These are phyloP conservation scores for Aegilops sharonensis DNA, from an alignment of 176 grass and related monocot genomes.

Conservation along the genomic window DNA sequence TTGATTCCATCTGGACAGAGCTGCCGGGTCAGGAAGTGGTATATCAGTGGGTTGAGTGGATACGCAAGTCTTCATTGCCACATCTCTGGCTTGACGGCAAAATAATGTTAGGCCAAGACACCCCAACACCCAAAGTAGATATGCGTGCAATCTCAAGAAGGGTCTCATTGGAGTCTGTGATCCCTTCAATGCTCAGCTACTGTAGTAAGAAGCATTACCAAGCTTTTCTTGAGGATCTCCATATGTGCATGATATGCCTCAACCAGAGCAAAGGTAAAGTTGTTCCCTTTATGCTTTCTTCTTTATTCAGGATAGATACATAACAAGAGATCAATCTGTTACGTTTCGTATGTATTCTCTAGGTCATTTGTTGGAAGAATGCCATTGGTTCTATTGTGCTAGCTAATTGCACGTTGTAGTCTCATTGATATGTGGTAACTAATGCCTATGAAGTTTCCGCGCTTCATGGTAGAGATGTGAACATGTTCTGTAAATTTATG, in stretches of 20 bases:
- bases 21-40: conserved; percentile 46
- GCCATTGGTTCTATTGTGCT: background rate
- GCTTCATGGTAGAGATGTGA: background rate
- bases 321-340: background rate
- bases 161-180: conserved; percentile 28
- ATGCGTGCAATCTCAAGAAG: conserved; percentile 35
- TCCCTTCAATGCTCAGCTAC: conserved; percentile 46
- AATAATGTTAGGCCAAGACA: conserved; percentile 31
- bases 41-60: conserved; percentile 63
- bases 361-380: background rate
- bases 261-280: conserved; percentile 28
- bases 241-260: conserved; percentile 48
- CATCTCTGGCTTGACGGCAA: conserved; percentile 39
- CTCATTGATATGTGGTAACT: background rate
- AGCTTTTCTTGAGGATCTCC: conserved; percentile 47
- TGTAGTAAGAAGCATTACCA: conserved; percentile 31
- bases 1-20: conserved; percentile 49
- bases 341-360: background rate
- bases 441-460: background rate
- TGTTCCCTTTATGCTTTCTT: background rate
- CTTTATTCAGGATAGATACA: background rate
- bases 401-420: background rate
- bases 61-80: conserved; percentile 36
- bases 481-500: background rate
- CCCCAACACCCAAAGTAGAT: background rate